Conservation (phyloP, 257 asterid genomes). For the Solanum corneliomulleri region DNA sequence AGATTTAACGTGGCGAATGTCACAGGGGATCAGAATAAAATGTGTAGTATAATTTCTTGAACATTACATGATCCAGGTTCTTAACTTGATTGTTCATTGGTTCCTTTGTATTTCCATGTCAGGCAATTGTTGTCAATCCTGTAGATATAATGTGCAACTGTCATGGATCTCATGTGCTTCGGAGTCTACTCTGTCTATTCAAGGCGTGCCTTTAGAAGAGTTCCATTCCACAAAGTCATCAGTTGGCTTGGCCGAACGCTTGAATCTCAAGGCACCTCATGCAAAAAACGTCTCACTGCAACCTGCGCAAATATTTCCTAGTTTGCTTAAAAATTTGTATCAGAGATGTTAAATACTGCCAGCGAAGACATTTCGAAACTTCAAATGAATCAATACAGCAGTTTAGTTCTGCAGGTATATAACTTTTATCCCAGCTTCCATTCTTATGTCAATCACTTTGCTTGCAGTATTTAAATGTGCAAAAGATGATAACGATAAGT, state of each 20-base stretch:
- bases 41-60: background rate
- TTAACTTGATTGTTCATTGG: background rate
- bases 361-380: conserved; percentile 41
- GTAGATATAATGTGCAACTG: conserved; percentile 77
- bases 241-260: conserved; percentile 58
- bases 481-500: background rate
- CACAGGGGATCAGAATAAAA: background rate
- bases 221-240: conserved; percentile 66
- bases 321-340: conserved; percentile 49
- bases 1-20: background rate
- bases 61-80: background rate
- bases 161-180: conserved; percentile 89
- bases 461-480: background rate
- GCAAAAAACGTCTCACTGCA: conserved; percentile 18
- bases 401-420: conserved; percentile 89
- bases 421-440: background rate
- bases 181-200: conserved; percentile 85
- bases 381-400: conserved; percentile 59
- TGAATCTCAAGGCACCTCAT: conserved; percentile 43
- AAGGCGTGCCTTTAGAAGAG: conserved; percentile 76
- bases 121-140: conserved; percentile 62
- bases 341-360: conserved; percentile 52
- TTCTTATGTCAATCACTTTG: background rate
- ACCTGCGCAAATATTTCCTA: conserved; percentile 47
- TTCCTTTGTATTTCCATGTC: background rate